Conservation (phyloP, 2,329 filamentous ascomycete genomes). For the Ciborinia camelliae region DNA sequence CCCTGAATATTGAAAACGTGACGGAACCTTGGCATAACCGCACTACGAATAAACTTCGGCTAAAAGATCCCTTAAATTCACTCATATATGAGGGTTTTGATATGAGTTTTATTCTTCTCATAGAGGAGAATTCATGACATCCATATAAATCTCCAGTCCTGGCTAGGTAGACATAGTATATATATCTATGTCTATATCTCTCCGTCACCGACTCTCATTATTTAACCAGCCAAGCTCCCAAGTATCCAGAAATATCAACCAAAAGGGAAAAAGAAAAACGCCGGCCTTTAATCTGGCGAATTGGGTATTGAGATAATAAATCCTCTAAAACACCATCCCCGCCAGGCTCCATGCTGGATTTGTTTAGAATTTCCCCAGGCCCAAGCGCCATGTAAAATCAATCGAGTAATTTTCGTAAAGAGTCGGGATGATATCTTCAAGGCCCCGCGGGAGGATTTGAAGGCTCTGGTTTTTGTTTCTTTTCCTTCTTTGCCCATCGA, state of each 20-base stretch:
- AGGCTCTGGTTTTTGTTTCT: conserved; percentile 51
- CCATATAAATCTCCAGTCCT: not conserved
- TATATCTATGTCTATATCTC: not conserved
- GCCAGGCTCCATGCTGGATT: conserved; percentile 12
- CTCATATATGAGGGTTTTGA: no score
- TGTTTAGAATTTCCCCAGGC: not conserved
- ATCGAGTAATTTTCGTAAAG: conserved; percentile 15
- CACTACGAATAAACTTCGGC: no score
- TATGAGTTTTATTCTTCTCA: no score
- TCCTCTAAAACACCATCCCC: conserved; percentile 2
- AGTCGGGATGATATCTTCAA: not conserved
- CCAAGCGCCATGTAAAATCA: conserved; percentile 13
- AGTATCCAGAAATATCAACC: not conserved
- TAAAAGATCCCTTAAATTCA: no score
- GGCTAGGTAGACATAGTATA: not conserved
- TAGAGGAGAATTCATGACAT: no score
- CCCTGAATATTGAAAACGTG: no score
- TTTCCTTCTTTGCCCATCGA: conserved; percentile 76
- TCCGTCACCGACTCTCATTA: no score
- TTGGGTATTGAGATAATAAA: conserved; percentile 1
- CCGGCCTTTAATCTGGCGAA: not conserved
- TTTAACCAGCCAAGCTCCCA: not conserved
- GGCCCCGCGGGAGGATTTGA: not conserved
- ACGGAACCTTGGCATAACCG: no score
- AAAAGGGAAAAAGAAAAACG: conserved; percentile 2